Base-by-base conservation (phyloP, 768 basidiomycete species). In the Suillus sp. region DNA sequence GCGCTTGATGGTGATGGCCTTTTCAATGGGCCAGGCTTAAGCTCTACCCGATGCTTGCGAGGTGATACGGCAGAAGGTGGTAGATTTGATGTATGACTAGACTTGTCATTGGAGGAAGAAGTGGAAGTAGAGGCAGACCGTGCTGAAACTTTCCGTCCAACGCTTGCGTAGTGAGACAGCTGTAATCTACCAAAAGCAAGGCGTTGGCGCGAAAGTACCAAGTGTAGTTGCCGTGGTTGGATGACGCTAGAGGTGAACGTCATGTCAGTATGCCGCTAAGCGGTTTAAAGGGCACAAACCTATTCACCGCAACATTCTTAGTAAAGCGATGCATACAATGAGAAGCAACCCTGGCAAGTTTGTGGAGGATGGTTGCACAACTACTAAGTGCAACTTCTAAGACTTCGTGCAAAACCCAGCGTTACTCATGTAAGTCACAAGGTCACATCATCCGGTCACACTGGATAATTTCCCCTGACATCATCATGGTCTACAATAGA, bases 21-120 rank as follows among this genome's bases (percentile, higher is more conserved):
- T 63, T 85, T 86, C 56, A 89, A 75, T 32, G 90, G 90, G 2
- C 78, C 85, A 1, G 90, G 90, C 27, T 85, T 83, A 18, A 90
- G 77, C 63, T 89, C 86, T 57, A 89, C 75, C 72, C 86, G 83
- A 51, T 71, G 74, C 62, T 78, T 81, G 7, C 72, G 69, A 60
- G 68, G 45, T 5, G 72, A 60, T 64, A 62, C 62, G 64, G 59
- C 66, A 45, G 76, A 60, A 59, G 75, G 69, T 47, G 71, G 68
- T 42, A 60, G 55, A 68, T 66, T 63, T 67, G 78, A 62, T 60
- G 48, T 69, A 69, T 47, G 59, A 64, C 61, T 20, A 61, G 59
- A 16, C 66, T 55, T 60, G 25, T 67, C 8, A 56, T 63, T 53
- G 51, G 67, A 53, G 30, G 71, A 59, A 61, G 76, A 54, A 4